Evolutionary conservation across 345 rosid genomes (phyloP).

Genomic region (Chamaenerion angustifolium): DNA sequence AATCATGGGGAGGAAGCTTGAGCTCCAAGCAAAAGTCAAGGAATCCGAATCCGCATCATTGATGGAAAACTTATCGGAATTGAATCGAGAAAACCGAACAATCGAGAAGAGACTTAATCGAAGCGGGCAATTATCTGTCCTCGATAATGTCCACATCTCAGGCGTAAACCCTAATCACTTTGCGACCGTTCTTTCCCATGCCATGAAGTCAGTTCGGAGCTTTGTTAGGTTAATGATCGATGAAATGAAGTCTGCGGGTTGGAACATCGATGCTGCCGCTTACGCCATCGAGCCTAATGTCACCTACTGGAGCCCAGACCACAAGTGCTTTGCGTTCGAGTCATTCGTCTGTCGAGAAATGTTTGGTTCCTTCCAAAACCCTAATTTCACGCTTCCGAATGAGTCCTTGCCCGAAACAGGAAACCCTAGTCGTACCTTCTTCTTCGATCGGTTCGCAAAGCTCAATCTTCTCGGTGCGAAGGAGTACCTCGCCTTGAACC

Average conservation of each 20-base stretch:
- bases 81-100: constrained; percentile 25
- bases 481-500: constrained; percentile 35
- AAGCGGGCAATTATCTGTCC: constrained; percentile 48
- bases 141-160: constrained; percentile 38
- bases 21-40: constrained; percentile 57
- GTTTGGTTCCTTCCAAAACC: constrained; percentile 58
- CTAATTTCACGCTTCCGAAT: constrained; percentile 27
- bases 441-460: constrained; percentile 51
- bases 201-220: constrained; percentile 56
- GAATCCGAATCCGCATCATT: constrained; percentile 62
- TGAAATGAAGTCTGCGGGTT: constrained; percentile 47
- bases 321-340: constrained; percentile 71
- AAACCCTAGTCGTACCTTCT: constrained; percentile 16
- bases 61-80: constrained; percentile 45
- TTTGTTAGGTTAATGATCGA: constrained; percentile 48
- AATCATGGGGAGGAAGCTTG: constrained; percentile 57
- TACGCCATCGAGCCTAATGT: constrained; percentile 35
- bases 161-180: constrained; percentile 45
- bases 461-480: constrained; percentile 34
- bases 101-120: constrained; percentile 53
- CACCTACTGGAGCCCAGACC: constrained; percentile 43
- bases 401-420: constrained; percentile 20
- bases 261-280: constrained; percentile 72
- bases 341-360: constrained; percentile 56
- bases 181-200: constrained; percentile 29